A percentile compares a stretch with the other conserved stretches of the same genome.
Conservation (phyloP, 495 filamentous ascomycete genomes). For the Friedmanniomyces simplex region DNA sequence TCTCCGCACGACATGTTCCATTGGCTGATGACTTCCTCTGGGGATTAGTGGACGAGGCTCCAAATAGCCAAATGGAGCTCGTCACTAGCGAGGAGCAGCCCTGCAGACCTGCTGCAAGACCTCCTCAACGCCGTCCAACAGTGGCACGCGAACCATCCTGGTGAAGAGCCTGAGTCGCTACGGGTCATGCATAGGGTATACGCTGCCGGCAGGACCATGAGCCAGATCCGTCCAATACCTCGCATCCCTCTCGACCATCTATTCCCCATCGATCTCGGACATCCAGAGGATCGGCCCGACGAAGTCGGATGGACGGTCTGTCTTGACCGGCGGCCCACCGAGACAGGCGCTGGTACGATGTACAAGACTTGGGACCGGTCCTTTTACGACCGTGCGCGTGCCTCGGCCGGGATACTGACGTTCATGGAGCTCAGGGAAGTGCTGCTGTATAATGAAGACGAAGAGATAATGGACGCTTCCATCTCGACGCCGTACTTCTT, state of each 20-base stretch:
- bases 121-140: neutral
- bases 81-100: neutral
- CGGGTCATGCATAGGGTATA: conserved; percentile 4
- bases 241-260: conserved; percentile 42
- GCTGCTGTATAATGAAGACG: conserved; percentile 54
- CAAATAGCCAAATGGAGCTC: conserved; percentile 8
- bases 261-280: conserved; percentile 42
- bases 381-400: conserved; percentile 24
- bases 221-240: conserved; percentile 40
- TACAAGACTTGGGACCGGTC: conserved; percentile 31
- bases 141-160: conserved; percentile 2
- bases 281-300: conserved; percentile 31
- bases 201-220: conserved; percentile 1
- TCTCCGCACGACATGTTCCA: too few species aligned
- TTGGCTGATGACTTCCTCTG: too few species aligned
- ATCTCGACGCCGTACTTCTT: conserved; percentile 73
- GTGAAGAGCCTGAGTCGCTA: neutral
- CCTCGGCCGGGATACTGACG: conserved; percentile 39
- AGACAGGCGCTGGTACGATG: conserved; percentile 21
- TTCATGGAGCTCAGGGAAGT: conserved; percentile 54
- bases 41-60: conserved; percentile 7
- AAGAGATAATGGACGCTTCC: conserved; percentile 77
- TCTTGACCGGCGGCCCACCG: conserved; percentile 24
- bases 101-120: conserved; percentile 1
- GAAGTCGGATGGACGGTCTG: conserved; percentile 22